Conservation (phyloP, 1,284 basidiomycete genomes). For the Entoloma clypeatum region DNA sequence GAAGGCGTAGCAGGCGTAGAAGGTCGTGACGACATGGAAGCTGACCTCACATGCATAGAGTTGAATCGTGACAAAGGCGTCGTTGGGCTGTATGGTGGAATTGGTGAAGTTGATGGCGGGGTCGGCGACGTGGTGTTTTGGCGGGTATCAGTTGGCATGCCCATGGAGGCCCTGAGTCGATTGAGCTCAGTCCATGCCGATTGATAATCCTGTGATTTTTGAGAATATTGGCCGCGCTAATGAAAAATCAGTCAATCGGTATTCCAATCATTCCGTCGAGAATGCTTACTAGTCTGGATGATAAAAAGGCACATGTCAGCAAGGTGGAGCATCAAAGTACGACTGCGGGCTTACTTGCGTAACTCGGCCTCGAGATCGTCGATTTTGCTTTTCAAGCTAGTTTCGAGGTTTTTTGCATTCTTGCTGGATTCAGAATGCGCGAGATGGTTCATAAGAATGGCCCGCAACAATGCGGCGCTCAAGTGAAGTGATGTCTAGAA, state of each 20-base stretch:
- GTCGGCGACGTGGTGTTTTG: conserved; percentile 29
- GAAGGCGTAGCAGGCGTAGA: conserved; percentile 44
- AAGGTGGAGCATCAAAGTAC: conserved; percentile 15
- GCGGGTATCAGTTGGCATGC: conserved; percentile 26
- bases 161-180: conserved; percentile 47
- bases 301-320: conserved; percentile 18
- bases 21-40: conserved; percentile 49
- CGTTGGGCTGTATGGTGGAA: conserved; percentile 35
- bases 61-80: conserved; percentile 43
- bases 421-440: conserved; percentile 72
- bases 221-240: conserved; percentile 56
- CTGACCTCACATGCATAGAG: conserved; percentile 47
- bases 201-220: conserved; percentile 68
- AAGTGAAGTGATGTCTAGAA: conserved; percentile 47
- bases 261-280: conserved; percentile 17
- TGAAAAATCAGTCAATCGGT: conserved; percentile 23
- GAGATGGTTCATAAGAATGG: conserved; percentile 75
- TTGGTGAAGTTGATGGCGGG: conserved; percentile 33
- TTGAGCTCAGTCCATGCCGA: conserved; percentile 60
- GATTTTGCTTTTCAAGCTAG: conserved; percentile 55
- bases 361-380: conserved; percentile 66
- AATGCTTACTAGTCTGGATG: conserved; percentile 51
- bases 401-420: conserved; percentile 56
- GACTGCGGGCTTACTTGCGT: conserved; percentile 45
- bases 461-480: conserved; percentile 66